Percentiles rank a stretch among this genome's conserved stretches.
phyloP scores from a whole-genome alignment of 2,329 filamentous ascomycete genomes.

The Ophiobolus disseminans region DNA sequence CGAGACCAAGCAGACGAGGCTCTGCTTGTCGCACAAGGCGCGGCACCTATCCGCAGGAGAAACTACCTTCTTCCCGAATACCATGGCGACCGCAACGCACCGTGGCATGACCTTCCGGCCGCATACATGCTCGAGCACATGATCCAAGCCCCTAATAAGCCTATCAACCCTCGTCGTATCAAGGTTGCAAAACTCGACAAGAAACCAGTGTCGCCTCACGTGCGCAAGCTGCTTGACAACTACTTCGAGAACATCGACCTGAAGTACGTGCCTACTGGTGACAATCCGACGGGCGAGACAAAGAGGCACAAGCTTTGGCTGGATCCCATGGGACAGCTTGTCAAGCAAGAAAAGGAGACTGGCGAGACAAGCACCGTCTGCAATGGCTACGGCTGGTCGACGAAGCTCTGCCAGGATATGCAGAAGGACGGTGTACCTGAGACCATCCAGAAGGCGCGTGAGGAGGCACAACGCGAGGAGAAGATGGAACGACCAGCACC shows the following conservation, averaged over 20 bases:
- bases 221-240: conserved; percentile 74
- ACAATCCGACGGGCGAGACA: conserved; percentile 42
- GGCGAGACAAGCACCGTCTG: conserved; percentile 70
- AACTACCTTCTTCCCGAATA: conserved; percentile 74
- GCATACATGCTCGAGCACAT: conserved; percentile 82
- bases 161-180: conserved; percentile 75
- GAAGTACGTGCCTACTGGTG: conserved; percentile 57
- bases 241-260: conserved; percentile 67
- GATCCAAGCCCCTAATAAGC: conserved; percentile 74
- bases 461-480: conserved; percentile 26
- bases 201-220: conserved; percentile 68
- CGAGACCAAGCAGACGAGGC: conserved; percentile 62
- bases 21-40: conserved; percentile 41
- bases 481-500: conserved; percentile 12
- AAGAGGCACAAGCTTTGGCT: conserved; percentile 59
- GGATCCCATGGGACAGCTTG: conserved; percentile 76
- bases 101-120: conserved; percentile 84
- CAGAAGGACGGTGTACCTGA: conserved; percentile 53
- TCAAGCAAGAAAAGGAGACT: conserved; percentile 70
- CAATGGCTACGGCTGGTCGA: conserved; percentile 90
- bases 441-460: conserved; percentile 28
- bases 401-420: conserved; percentile 81
- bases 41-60: conserved; percentile 57
- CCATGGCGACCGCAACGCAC: conserved; percentile 75
- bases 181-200: conserved; percentile 69